Evolutionary conservation across 768 basidiomycete genomes (phyloP).

Genomic region (Tulasnella sp.): DNA sequence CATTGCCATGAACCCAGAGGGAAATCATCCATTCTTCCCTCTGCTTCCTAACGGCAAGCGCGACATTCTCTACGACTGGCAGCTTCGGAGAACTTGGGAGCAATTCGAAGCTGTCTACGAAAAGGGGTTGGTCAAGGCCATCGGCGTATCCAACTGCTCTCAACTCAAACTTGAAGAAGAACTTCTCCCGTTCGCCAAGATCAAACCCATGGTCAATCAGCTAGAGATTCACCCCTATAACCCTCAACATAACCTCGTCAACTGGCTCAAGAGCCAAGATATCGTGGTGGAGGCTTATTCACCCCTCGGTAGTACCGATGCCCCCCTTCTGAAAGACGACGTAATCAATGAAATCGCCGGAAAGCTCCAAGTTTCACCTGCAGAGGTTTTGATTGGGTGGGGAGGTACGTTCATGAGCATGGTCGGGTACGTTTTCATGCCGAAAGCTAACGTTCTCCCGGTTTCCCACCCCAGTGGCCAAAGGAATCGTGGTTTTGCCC

Average conservation of each 20-base stretch:
- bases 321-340: conserved; percentile 65
- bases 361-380: conserved; percentile 54
- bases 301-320: conserved; percentile 69
- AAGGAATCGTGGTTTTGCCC: conserved; percentile 69
- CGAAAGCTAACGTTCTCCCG: neutral
- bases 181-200: conserved; percentile 21
- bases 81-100: conserved; percentile 81
- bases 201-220: conserved; percentile 41
- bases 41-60: conserved; percentile 49
- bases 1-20: conserved; percentile 62
- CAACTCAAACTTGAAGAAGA: conserved; percentile 31
- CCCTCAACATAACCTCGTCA: conserved; percentile 66
- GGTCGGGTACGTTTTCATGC: neutral
- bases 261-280: conserved; percentile 62
- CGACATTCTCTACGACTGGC: conserved; percentile 67
- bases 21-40: conserved; percentile 41
- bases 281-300: conserved; percentile 80
- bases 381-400: conserved; percentile 42
- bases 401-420: conserved; percentile 26
- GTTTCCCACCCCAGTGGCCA: conserved; percentile 52
- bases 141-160: conserved; percentile 52
- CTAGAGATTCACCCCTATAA: conserved; percentile 74
- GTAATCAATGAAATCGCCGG: conserved; percentile 64
- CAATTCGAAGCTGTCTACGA: conserved; percentile 70
- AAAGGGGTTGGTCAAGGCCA: conserved; percentile 74